A percentile compares a stretch with the other conserved stretches of the same genome.
Conservation (phyloP, 2,329 filamentous ascomycete species). For the Phaeoacremonium minimum region DNA sequence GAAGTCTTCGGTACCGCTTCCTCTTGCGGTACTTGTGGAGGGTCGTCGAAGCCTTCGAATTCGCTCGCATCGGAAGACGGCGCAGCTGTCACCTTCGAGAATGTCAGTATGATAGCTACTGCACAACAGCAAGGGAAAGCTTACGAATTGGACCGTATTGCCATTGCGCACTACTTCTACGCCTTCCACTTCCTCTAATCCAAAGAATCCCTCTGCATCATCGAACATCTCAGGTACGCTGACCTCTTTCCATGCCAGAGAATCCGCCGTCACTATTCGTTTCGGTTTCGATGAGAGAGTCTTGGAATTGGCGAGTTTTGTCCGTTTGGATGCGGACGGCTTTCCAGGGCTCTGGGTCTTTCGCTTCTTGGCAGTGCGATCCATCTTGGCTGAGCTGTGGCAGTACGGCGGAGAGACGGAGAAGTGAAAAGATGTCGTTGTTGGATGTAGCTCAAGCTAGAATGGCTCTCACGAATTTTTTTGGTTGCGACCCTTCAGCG, state of each 20-base stretch:
- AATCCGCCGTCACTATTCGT: constrained; percentile 37
- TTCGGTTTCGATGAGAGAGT: constrained; percentile 26
- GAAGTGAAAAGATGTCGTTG: too few species aligned
- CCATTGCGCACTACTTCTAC: constrained; percentile 77
- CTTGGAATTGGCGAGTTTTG: constrained; percentile 12
- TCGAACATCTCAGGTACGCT: constrained; percentile 74
- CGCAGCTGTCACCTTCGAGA: not conserved
- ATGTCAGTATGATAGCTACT: not conserved
- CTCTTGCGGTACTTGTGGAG: too few species aligned
- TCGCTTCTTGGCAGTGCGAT: constrained; percentile 16
- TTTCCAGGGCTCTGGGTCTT: constrained; percentile 12
- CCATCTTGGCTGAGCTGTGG: constrained; percentile 1
- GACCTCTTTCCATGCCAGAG: constrained; percentile 52
- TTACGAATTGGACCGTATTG: constrained; percentile 52
- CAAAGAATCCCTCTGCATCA: constrained; percentile 91
- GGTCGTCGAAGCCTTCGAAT: constrained; percentile 26
- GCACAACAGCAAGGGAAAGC: constrained; percentile 9
- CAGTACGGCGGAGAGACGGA: not conserved
- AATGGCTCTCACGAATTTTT: too few species aligned
- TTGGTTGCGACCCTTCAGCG: too few species aligned
- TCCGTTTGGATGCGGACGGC: constrained; percentile 14
- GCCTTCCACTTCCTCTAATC: constrained; percentile 85
- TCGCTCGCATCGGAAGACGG: constrained; percentile 20
- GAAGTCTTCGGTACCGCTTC: not conserved
- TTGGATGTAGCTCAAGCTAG: too few species aligned